Evolutionary conservation across 192 early-diverging fungal species (phyloP).

Genomic region (Gamsiella multidivaricata): DNA sequence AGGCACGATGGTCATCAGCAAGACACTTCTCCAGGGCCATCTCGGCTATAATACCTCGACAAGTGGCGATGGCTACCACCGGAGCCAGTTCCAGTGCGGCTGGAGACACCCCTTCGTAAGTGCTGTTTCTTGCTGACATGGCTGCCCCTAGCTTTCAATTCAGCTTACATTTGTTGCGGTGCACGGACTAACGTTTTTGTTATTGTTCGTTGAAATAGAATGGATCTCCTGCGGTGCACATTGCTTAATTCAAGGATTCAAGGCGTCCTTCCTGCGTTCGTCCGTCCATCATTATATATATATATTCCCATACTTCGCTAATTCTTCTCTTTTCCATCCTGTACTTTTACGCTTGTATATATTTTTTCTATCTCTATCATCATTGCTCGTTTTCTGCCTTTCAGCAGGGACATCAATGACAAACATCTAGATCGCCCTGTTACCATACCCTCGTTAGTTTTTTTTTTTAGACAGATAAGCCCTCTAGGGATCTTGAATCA

Average conservation of each 20-base stretch:
- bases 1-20: slow-evolving; percentile 57
- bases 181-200: slow-evolving; percentile 2
- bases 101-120: slow-evolving; percentile 69
- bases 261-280: too few species aligned
- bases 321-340: not conserved
- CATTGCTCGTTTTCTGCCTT: not conserved
- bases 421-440: too few species aligned
- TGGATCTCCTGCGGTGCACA: slow-evolving; percentile 17
- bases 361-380: not conserved
- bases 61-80: slow-evolving; percentile 58
- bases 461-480: too few species aligned
- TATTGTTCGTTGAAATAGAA: slow-evolving; percentile 3
- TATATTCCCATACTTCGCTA: not conserved
- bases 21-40: slow-evolving; percentile 60
- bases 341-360: not conserved
- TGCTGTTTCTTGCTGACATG: slow-evolving; percentile 45
- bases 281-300: too few species aligned
- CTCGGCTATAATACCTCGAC: slow-evolving; percentile 65
- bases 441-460: too few species aligned
- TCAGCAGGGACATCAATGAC: too few species aligned
- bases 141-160: not conserved
- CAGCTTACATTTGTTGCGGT: too few species aligned
- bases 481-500: too few species aligned
- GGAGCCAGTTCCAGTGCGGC: slow-evolving; percentile 64
- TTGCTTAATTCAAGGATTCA: slow-evolving; percentile 6